Percentiles rank a stretch among this genome's conserved stretches.
These are phyloP conservation scores for Erythrobasidium hasegawianum DNA, from an alignment of 1,284 basidiomycete species.

Conservation along the genomic window DNA sequence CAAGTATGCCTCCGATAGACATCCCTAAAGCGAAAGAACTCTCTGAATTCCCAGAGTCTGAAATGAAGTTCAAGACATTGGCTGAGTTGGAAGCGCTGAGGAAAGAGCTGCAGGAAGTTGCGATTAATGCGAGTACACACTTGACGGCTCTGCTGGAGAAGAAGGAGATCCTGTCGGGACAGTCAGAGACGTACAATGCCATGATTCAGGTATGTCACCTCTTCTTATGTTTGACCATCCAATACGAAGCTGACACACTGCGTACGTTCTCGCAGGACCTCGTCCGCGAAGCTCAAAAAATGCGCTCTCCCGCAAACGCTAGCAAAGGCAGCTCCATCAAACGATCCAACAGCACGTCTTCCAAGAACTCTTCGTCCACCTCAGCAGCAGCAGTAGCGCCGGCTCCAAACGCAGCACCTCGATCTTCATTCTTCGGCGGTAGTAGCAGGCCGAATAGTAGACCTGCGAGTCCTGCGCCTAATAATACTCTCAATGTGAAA, in stretches of 20 bases:
- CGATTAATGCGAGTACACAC: slow-evolving; percentile 25
- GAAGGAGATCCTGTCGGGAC: slow-evolving; percentile 28
- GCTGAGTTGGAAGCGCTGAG: slow-evolving; percentile 16
- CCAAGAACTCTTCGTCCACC: neutral
- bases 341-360: slow-evolving; percentile 4
- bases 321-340: slow-evolving; percentile 14
- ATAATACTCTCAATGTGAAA: neutral
- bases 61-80: slow-evolving; percentile 13
- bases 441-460: slow-evolving; percentile 16
- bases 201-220: slow-evolving; percentile 27
- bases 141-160: slow-evolving; percentile 23
- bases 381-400: neutral
- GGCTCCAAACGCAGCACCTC: neutral
- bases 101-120: slow-evolving; percentile 19
- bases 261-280: slow-evolving; percentile 12
- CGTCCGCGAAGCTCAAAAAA: slow-evolving; percentile 25
- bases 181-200: slow-evolving; percentile 31
- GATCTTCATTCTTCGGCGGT: neutral
- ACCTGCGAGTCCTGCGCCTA: slow-evolving; percentile 26
- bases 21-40: slow-evolving; percentile 4
- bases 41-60: slow-evolving; percentile 7
- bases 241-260: neutral
- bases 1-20: slow-evolving; percentile 20
- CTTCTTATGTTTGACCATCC: neutral
- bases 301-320: slow-evolving; percentile 9